Conservation (phyloP, 2,329 filamentous ascomycete species). For the Pseudogymnoascus sp. region DNA sequence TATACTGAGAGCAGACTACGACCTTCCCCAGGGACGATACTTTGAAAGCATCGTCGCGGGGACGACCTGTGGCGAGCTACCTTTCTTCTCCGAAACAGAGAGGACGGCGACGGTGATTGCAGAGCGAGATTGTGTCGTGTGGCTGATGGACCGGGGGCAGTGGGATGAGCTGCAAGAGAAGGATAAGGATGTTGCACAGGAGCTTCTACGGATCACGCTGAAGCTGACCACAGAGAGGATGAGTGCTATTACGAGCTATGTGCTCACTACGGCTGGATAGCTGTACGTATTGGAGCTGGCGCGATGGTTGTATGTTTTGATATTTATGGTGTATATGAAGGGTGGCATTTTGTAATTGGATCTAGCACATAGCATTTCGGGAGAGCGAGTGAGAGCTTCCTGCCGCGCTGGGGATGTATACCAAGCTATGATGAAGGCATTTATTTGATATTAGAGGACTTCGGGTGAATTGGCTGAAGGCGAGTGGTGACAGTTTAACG, state of each 20-base stretch:
- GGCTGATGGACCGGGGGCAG: constrained; percentile 65
- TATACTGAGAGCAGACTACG: constrained; percentile 83
- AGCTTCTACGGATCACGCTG: constrained; percentile 78
- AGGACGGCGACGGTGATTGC: constrained; percentile 77
- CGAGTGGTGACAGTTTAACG: not conserved
- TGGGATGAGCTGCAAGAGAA: constrained; percentile 68
- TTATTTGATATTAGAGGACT: not conserved
- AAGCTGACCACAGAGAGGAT: constrained; percentile 94
- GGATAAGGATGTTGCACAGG: constrained; percentile 70
- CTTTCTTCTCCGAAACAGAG: constrained; percentile 87
- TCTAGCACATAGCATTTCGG: not conserved
- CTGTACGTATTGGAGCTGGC: not conserved
- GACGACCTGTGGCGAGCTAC: constrained; percentile 90
- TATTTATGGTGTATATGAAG: not conserved
- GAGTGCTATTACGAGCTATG: constrained; percentile 56
- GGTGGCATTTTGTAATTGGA: not conserved
- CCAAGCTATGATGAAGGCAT: not conserved
- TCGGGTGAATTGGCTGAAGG: not conserved
- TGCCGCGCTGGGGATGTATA: not conserved
- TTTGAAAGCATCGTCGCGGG: constrained; percentile 90
- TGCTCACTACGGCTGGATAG: constrained; percentile 36
- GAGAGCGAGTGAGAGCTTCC: not conserved
- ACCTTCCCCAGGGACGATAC: constrained; percentile 79
- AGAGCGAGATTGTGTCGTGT: constrained; percentile 74
- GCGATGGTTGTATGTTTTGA: not conserved